Percentiles rank a stretch among this genome's conserved stretches.
Evolutionary conservation across 192 early-diverging fungal species (phyloP).

Genomic region (Spizellomyces sp.): DNA sequence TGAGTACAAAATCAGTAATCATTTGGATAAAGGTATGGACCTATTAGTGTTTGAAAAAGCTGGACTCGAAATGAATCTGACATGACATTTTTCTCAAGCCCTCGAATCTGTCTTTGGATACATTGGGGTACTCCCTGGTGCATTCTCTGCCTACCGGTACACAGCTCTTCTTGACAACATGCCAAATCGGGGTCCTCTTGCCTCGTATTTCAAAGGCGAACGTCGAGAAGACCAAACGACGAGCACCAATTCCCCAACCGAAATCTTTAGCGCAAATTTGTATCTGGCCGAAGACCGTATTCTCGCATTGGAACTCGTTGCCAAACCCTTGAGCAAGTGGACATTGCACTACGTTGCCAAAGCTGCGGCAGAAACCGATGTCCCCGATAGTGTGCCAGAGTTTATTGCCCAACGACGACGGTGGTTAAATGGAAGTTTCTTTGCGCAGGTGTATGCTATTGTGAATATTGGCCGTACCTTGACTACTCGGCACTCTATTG

Average conservation of each 20-base stretch:
- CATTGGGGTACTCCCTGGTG: slow-evolving; percentile 91
- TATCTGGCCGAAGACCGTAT: slow-evolving; percentile 78
- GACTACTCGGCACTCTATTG: slow-evolving; percentile 62
- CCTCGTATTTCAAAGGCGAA: slow-evolving; percentile 79
- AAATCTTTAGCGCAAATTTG: slow-evolving; percentile 69
- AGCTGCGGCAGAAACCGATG: slow-evolving; percentile 76
- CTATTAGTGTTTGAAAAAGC: too few species aligned
- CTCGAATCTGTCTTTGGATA: slow-evolving; percentile 91
- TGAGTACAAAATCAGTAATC: slow-evolving; percentile 81
- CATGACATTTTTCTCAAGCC: slow-evolving; percentile 29
- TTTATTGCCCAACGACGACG: slow-evolving; percentile 79
- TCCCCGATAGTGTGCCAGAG: slow-evolving; percentile 70
- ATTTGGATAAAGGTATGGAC: not conserved
- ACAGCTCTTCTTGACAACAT: slow-evolving; percentile 53
- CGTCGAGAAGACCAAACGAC: slow-evolving; percentile 31
- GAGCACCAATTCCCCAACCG: slow-evolving; percentile 2
- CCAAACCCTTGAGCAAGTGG: slow-evolving; percentile 70
- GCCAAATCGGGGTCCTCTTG: slow-evolving; percentile 63
- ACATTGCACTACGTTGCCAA: slow-evolving; percentile 69
- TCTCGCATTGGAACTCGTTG: slow-evolving; percentile 76
- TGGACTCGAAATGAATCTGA: too few species aligned
- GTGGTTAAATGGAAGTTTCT: slow-evolving; percentile 84
- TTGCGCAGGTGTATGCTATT: slow-evolving; percentile 76
- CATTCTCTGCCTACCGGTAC: slow-evolving; percentile 82
- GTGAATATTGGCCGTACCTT: slow-evolving; percentile 67